These are phyloP conservation scores for Penicillium frequentans DNA, from an alignment of 2,329 filamentous ascomycete genomes.

Conservation along the genomic window DNA sequence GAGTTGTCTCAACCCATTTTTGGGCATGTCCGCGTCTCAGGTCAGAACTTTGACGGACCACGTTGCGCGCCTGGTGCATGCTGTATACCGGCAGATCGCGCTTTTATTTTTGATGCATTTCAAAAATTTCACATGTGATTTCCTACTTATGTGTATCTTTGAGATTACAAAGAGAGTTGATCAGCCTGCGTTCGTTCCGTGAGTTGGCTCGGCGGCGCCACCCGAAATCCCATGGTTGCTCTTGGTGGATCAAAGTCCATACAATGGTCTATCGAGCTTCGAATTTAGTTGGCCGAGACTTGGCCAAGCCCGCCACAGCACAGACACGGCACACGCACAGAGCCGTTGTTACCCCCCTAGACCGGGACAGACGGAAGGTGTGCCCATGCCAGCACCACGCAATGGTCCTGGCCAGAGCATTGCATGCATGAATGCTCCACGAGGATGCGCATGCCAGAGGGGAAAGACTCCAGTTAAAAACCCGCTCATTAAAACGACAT, in stretches of 20 bases:
- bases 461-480: neutral
- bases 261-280: neutral
- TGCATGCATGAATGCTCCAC: neutral
- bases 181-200: neutral
- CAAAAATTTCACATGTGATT: neutral
- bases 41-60: neutral
- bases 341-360: neutral
- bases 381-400: neutral
- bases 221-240: neutral
- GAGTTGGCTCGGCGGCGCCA: neutral
- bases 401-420: neutral
- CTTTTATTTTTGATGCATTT: neutral
- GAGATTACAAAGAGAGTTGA: neutral
- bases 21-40: neutral
- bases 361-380: neutral
- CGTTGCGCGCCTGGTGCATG: neutral
- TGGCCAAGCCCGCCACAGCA: neutral
- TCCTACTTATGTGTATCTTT: neutral
- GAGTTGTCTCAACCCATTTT: neutral
- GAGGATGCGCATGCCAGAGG: neutral
- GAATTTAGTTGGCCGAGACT: neutral
- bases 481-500: neutral
- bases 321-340: neutral
- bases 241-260: neutral
- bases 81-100: neutral